Conservation (phyloP, 2,329 filamentous ascomycete species). For the Diaporthe sp. region DNA sequence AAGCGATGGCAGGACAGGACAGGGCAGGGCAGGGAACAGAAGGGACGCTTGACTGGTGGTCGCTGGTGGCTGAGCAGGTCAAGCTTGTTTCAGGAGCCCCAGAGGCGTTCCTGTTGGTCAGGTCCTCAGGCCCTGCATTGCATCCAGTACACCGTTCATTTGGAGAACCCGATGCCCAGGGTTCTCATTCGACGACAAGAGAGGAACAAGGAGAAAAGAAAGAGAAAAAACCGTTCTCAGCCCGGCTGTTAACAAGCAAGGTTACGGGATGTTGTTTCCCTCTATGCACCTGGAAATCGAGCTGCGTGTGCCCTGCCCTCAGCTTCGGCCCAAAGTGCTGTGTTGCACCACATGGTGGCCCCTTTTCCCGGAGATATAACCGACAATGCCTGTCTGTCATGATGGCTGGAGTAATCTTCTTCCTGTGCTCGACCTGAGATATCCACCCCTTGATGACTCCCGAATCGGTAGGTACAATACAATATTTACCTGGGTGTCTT, state of each 20-base stretch:
- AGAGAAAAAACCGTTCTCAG: neutral
- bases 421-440: neutral
- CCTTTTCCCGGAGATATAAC: slow-evolving; percentile 8
- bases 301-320: neutral
- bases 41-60: slow-evolving; percentile 1
- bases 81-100: slow-evolving; percentile 35
- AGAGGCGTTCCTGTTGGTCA: slow-evolving; percentile 29
- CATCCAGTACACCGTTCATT: slow-evolving; percentile 14
- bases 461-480: neutral
- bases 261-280: slow-evolving; percentile 10
- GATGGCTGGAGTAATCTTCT: slow-evolving; percentile 15
- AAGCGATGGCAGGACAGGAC: neutral
- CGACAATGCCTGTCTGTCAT: neutral
- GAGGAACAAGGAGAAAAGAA: neutral
- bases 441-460: neutral
- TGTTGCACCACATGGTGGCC: neutral
- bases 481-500: neutral
- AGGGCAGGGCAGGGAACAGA: neutral
- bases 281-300: slow-evolving; percentile 10
- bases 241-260: neutral
- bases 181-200: slow-evolving; percentile 9
- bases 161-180: neutral
- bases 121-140: neutral
- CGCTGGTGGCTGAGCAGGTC: slow-evolving; percentile 42
- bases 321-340: neutral